Evolutionary conservation across 306 rosid species (phyloP).

Genomic region (Quercus wislizeni): DNA sequence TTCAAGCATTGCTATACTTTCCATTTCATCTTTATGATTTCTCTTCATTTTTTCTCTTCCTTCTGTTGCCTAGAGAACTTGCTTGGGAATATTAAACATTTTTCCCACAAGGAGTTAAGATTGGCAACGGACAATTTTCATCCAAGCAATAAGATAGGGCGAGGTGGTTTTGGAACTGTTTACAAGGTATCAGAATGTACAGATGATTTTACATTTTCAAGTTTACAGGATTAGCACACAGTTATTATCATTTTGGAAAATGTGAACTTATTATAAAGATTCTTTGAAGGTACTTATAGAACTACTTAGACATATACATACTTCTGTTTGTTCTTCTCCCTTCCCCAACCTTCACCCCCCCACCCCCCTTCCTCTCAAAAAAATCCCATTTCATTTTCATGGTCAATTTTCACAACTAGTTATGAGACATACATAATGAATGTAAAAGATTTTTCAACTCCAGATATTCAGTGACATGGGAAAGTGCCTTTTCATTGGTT

Average conservation of each 20-base stretch:
- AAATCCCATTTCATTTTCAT: not conserved
- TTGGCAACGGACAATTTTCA: conserved; percentile 73
- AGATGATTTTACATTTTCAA: conserved; percentile 10
- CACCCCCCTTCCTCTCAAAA: not conserved
- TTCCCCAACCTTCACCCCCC: not conserved
- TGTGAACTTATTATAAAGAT: conserved; percentile 2
- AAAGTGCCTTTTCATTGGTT: not conserved
- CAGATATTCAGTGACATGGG: not conserved
- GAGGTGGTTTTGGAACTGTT: conserved; percentile 94
- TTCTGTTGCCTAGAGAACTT: conserved; percentile 45
- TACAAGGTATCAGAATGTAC: conserved; percentile 56
- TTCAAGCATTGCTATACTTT: not conserved
- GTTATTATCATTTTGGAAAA: conserved; percentile 9
- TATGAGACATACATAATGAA: not conserved
- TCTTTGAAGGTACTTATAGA: conserved; percentile 15
- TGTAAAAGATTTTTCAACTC: not conserved
- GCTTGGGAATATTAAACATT: conserved; percentile 46
- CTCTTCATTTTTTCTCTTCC: conserved; percentile 5
- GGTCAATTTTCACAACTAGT: not conserved
- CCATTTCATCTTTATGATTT: not conserved
- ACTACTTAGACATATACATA: not conserved
- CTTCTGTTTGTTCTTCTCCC: conserved; percentile 3
- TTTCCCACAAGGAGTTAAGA: conserved; percentile 68
- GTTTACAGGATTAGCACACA: conserved; percentile 12
- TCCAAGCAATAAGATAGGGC: conserved; percentile 66